phyloP scores from a whole-genome alignment of 768 basidiomycete genomes.

The Suillus paluster region DNA sequence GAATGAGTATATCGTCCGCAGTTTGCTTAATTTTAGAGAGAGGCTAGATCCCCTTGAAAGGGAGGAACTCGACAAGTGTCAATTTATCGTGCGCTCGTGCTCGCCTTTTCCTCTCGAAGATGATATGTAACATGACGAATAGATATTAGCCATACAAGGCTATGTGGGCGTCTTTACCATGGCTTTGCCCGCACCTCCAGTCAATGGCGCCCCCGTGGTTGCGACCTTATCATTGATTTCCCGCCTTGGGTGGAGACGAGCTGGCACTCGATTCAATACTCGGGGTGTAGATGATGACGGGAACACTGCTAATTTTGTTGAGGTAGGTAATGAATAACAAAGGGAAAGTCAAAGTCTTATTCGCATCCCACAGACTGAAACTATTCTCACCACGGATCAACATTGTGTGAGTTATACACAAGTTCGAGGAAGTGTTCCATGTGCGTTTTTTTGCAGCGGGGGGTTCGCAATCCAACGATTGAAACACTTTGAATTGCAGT shows the following conservation, averaged over 20 bases:
- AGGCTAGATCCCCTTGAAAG: slow-evolving; percentile 72
- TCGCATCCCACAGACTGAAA: slow-evolving; percentile 70
- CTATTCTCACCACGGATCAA: slow-evolving; percentile 83
- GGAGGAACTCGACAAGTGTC: slow-evolving; percentile 77
- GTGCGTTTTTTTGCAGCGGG: slow-evolving; percentile 54
- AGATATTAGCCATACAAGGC: slow-evolving; percentile 94
- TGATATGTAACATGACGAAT: slow-evolving; percentile 15
- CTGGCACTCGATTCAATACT: slow-evolving; percentile 97
- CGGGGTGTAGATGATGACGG: slow-evolving; percentile 96
- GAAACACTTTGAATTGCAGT: slow-evolving; percentile 50
- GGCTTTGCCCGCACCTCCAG: slow-evolving; percentile 75
- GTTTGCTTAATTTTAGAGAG: slow-evolving; percentile 87
- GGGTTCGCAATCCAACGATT: slow-evolving; percentile 2
- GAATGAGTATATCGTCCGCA: slow-evolving; percentile 91
- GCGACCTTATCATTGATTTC: slow-evolving; percentile 84
- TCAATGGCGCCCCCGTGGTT: slow-evolving; percentile 70
- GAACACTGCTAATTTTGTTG: slow-evolving; percentile 95
- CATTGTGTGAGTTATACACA: slow-evolving; percentile 92
- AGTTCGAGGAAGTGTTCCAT: slow-evolving; percentile 92
- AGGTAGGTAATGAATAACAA: slow-evolving; percentile 52
- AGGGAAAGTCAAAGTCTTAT: slow-evolving; percentile 17
- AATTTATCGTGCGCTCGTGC: slow-evolving; percentile 71
- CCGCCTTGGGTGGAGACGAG: slow-evolving; percentile 90
- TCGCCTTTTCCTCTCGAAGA: slow-evolving; percentile 14
- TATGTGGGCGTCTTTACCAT: slow-evolving; percentile 86